These are phyloP conservation scores for Starmerella vaccinii DNA, from an alignment of 805 yeast species.

Conservation along the genomic window DNA sequence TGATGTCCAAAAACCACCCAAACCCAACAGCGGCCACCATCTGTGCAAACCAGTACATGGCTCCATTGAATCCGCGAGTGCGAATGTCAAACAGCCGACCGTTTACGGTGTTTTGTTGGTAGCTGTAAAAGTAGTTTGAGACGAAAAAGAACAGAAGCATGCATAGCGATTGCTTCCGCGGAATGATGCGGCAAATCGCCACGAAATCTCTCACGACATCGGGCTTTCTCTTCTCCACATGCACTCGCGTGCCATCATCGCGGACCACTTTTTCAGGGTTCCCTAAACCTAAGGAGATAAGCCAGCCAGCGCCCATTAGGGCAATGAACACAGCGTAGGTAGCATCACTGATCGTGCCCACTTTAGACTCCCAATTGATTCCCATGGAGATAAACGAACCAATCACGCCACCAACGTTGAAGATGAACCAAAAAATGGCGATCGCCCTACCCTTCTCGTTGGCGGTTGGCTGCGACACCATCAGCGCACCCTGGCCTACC, in stretches of 20 bases:
- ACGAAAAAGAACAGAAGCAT: constrained; percentile 54
- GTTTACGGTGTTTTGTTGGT: constrained; percentile 50
- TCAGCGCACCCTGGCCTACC: constrained; percentile 50
- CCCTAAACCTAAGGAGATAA: constrained; percentile 25
- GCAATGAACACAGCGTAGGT: constrained; percentile 47
- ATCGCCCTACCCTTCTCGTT: constrained; percentile 42
- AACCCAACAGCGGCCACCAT: constrained; percentile 46
- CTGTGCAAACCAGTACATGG: constrained; percentile 51
- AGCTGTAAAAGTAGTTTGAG: constrained; percentile 57
- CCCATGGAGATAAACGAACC: constrained; percentile 50
- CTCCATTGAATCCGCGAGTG: constrained; percentile 50
- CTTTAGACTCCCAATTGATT: constrained; percentile 36
- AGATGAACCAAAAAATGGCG: constrained; percentile 49
- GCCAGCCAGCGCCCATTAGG: constrained; percentile 41
- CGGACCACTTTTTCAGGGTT: constrained; percentile 6
- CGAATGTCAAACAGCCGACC: constrained; percentile 46
- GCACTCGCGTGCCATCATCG: constrained; percentile 6
- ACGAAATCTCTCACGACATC: constrained; percentile 37
- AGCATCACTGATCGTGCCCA: constrained; percentile 36
- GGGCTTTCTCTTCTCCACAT: neutral
- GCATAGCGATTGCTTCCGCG: constrained; percentile 34
- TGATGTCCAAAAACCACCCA: constrained; percentile 41
- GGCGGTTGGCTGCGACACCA: constrained; percentile 46
- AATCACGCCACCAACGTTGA: constrained; percentile 52
- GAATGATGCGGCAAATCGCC: constrained; percentile 34